These are phyloP conservation scores for Zymoseptoria tritici DNA, from an alignment of 2,329 filamentous ascomycete genomes.

Conservation along the genomic window DNA sequence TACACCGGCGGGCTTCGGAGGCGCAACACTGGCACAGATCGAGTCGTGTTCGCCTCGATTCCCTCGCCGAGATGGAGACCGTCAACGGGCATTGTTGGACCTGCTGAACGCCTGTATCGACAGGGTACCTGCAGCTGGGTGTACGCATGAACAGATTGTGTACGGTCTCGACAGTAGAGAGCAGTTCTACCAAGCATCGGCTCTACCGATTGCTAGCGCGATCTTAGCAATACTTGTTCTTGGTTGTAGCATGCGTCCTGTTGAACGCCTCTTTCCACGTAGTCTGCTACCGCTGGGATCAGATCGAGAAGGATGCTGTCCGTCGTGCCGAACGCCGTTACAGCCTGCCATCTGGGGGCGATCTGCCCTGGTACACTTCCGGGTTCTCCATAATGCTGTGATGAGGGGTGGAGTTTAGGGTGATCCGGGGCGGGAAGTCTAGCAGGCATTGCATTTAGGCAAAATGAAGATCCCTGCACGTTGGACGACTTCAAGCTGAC, in stretches of 20 bases:
- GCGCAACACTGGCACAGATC: background rate
- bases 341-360: background rate
- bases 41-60: background rate
- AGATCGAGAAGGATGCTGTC: background rate
- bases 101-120: background rate
- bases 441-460: background rate
- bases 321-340: background rate
- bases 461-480: background rate
- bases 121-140: background rate
- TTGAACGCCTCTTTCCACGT: background rate
- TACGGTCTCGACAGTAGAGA: background rate
- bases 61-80: background rate
- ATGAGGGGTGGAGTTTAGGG: background rate
- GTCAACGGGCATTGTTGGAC: background rate
- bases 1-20: background rate
- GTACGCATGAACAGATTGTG: background rate
- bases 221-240: background rate
- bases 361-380: background rate
- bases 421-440: background rate
- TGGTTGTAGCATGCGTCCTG: background rate
- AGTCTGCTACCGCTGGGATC: background rate
- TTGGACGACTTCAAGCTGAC: background rate
- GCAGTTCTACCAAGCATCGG: background rate
- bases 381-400: background rate
- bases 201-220: background rate